Evolutionary conservation across 73 alveolate genomes (phyloP), one percentile per base, ranked within the genome.

Genomic region (Urostyla sp.): DNA sequence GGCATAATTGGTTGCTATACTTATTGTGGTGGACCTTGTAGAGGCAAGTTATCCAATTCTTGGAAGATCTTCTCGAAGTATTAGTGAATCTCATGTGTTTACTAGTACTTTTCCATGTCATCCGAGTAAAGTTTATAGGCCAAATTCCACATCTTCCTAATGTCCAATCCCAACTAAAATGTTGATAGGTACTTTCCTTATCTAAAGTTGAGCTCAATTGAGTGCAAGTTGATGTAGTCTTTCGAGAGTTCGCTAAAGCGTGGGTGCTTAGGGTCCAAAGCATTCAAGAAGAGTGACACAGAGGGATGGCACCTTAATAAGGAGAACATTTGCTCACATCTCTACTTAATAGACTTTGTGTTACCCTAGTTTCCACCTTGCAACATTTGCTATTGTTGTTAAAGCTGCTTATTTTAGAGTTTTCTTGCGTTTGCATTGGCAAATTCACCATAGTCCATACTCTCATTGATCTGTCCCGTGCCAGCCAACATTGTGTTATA

Each of bases 381-480:
- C n/a, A n/a, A n/a, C n/a, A n/a, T n/a, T n/a, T n/a, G n/a, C n/a
- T n/a, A n/a, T n/a, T n/a, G n/a, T n/a, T n/a, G n/a, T n/a, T n/a
- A n/a, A n/a, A n/a, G n/a, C n/a, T n/a, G n/a, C n/a, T n/a, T 59
- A 31, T 59, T 59, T 7, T 26, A 10, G 10, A 35, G 57, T 8
- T 32, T 16, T 32, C 57, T 59, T 11, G 16, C 49, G 24, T 34
- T 34, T 59, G 4, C 18, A 8, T 55, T 55, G n/a, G 57, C 30
- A 36, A 59, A 26, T 34, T 59, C 76, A 26, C 31, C 11, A 27
- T 66, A 66, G 52, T 66, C 80, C 80, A 66, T 66, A 37, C 49
- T 43, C 1, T 36, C 80, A 66, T 54, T 66, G 4, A 66, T 4
- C 52, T 66, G 28, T 4, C 63, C 80, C 37, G 80, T 66, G 43